Percentiles rank a stretch among this genome's conserved stretches.
Evolutionary conservation across 768 basidiomycete genomes (phyloP).

Genomic region (Tremella fuciformis): DNA sequence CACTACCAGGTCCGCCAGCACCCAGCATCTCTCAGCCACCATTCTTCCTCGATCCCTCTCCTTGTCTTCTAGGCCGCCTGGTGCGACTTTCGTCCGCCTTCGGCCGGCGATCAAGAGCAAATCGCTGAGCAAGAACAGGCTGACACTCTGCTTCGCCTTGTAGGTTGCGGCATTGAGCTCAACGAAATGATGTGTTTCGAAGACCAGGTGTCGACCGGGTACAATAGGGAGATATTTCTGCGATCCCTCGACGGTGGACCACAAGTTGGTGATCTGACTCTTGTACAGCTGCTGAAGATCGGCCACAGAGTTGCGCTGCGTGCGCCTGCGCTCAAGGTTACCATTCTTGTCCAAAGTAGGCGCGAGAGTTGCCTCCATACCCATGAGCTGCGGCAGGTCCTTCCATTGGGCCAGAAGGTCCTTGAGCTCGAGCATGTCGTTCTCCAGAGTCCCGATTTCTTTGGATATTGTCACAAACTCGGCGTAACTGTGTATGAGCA

Average conservation of each 20-base stretch:
- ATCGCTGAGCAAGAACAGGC: constrained; percentile 88
- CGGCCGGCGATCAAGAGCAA: constrained; percentile 76
- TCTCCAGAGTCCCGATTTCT: constrained; percentile 92
- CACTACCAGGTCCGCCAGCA: constrained; percentile 87
- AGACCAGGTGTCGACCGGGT: constrained; percentile 84
- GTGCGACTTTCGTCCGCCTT: constrained; percentile 58
- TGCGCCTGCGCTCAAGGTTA: constrained; percentile 56
- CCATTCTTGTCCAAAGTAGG: constrained; percentile 45
- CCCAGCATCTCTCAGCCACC: constrained; percentile 91
- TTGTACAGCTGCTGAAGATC: constrained; percentile 92
- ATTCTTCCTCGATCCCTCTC: constrained; percentile 63
- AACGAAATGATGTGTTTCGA: constrained; percentile 76
- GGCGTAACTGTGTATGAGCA: constrained; percentile 67
- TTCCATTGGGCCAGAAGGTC: constrained; percentile 93
- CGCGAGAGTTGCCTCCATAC: constrained; percentile 66
- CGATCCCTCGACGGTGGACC: constrained; percentile 86
- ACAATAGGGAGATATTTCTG: constrained; percentile 90
- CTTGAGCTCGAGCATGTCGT: constrained; percentile 96
- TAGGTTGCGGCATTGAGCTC: constrained; percentile 92
- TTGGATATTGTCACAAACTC: constrained; percentile 96
- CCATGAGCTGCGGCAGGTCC: constrained; percentile 85
- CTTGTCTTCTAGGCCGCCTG: constrained; percentile 22
- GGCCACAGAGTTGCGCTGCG: constrained; percentile 84
- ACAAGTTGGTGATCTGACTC: constrained; percentile 87
- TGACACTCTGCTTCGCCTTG: constrained; percentile 79